Percentiles rank a stretch among this genome's conserved stretches.
These are phyloP conservation scores for Houttuynia cordata DNA, from an alignment of 164 flowering plant species.

Conservation along the genomic window DNA sequence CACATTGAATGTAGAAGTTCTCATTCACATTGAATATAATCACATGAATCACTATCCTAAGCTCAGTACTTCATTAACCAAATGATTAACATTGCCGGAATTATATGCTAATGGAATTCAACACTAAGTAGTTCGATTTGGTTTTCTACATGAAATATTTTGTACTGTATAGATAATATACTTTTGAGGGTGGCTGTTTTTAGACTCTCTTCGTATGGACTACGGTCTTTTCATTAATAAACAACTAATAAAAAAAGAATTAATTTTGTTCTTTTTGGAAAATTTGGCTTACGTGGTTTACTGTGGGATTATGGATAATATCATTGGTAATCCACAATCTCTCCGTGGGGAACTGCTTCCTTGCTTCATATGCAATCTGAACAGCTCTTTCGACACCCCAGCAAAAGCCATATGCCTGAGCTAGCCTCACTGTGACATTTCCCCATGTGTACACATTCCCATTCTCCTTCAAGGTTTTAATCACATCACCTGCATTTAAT, in stretches of 20 bases:
- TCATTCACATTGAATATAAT: not conserved
- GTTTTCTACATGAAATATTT: too few relatives aligned
- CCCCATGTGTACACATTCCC: constrained; percentile 83
- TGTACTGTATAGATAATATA: too few relatives aligned
- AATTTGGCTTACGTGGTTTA: constrained; percentile 48
- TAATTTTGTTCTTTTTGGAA: too few relatives aligned
- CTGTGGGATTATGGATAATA: constrained; percentile 92
- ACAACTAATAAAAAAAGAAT: too few relatives aligned
- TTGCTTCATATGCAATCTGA: constrained; percentile 96
- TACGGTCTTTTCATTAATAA: too few relatives aligned
- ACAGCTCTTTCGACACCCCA: constrained; percentile 99
- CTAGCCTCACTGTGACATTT: constrained; percentile 77
- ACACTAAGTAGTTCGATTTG: too few relatives aligned
- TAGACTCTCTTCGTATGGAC: too few relatives aligned
- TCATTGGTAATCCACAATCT: constrained; percentile 91
- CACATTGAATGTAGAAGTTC: not conserved
- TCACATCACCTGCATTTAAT: constrained; percentile 53
- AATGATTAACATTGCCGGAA: not conserved
- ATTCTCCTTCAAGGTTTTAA: constrained; percentile 82
- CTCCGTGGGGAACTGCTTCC: constrained; percentile 84
- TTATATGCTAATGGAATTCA: not conserved
- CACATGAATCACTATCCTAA: not conserved
- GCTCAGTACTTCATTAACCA: not conserved
- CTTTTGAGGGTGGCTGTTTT: too few relatives aligned
- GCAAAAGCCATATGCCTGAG: constrained; percentile 88